Base-by-base conservation (phyloP, 257 asterid genomes). In the Buddleja alternifolia region DNA sequence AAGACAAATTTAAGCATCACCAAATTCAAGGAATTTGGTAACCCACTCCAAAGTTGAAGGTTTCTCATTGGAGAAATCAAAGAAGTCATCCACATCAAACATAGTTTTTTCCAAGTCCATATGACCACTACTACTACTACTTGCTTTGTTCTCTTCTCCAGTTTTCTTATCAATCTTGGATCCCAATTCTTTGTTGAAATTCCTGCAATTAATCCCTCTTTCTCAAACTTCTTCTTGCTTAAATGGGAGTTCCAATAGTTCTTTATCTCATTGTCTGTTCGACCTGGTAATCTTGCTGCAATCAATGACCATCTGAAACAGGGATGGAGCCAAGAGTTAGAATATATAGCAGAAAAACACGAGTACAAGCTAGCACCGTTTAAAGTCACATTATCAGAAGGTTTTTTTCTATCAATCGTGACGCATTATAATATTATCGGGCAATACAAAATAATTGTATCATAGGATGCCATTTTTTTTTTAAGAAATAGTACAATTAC, bases 31-130 rank as follows among this genome's bases (percentile, higher is more conserved):
- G 52, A 85, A 85, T 19, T 81, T 79, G 66, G 77, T 63, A 51
- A 85, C 75, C 89, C 89, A 83, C 52, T 81, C 83, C 67, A 81
- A 36, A n/a, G 92, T 86, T 10, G 85, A 73, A 40, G 89, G 89
- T 11, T 81, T 73, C 73, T 83, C 87, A 21, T 86, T 86, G 32
- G 87, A 81, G 80, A 83, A 83, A 73, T 86, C 87, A 42, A 83
- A 86, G 77, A 86, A 81, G 45, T 83, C 87, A 60, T 82, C 85
- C 42, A 44, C 71, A 56, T 79, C 77, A 51, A 64, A 45, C 53
- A 60, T 63, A 37, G 10, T 60, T 53, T 58, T 50, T n/a, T 67
- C 78, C 73, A 29, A 29, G 5, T 67, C 78, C 67, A 17, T 66
- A 60, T 17, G 44, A 32, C 48, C 21, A 47, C 51, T 63, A 24